Percentiles rank a stretch among this genome's conserved stretches.
phyloP scores from a whole-genome alignment of 1,284 basidiomycete genomes.

The Schizophyllum amplum region DNA sequence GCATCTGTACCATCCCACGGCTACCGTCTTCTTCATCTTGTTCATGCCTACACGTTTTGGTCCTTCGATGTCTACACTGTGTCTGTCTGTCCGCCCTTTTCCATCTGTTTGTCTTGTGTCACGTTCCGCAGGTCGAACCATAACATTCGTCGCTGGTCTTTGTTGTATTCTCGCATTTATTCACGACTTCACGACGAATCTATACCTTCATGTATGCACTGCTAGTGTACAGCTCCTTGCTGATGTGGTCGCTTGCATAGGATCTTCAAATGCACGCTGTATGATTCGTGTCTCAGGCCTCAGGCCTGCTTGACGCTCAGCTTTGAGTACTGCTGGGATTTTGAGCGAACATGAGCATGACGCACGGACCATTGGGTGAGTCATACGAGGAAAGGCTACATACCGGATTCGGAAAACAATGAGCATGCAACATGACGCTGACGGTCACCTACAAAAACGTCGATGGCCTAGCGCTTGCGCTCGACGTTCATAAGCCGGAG shows the following conservation, averaged over 20 bases:
- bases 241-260: no score
- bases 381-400: background rate
- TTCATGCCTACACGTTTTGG: background rate
- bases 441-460: no score
- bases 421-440: background rate
- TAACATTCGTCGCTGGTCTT: background rate
- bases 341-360: background rate
- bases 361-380: background rate
- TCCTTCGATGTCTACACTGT: background rate
- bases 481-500: no score
- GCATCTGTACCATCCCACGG: background rate
- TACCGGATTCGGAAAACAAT: background rate
- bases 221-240: background rate
- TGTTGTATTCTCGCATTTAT: background rate
- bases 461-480: no score
- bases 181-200: background rate
- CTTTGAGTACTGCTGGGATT: background rate
- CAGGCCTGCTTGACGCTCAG: no score
- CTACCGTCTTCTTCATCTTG: background rate
- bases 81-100: no score
- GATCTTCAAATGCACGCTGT: no score
- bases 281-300: no score
- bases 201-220: background rate
- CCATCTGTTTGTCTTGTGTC: background rate
- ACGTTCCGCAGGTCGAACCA: background rate